Evolutionary conservation across 192 early-diverging fungal genomes (phyloP).

Genomic region (Coemansia sp.): DNA sequence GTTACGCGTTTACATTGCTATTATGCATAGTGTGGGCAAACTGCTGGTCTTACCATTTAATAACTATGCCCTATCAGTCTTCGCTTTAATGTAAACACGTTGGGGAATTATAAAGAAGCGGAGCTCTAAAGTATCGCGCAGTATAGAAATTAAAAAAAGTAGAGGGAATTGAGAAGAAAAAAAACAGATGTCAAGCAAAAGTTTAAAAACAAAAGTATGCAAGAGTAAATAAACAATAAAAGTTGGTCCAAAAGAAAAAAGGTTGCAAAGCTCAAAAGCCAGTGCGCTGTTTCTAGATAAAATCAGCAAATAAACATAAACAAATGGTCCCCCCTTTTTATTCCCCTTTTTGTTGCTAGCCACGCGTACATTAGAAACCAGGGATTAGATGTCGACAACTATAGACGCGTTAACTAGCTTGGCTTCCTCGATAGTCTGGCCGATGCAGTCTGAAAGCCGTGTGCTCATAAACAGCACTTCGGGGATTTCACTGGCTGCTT

Average conservation of each 20-base stretch:
- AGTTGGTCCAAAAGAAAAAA: not conserved
- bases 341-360: not conserved
- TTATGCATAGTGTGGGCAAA: no score
- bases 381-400: slow-evolving; percentile 39
- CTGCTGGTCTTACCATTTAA: slow-evolving; percentile 6
- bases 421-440: slow-evolving; percentile 72
- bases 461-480: slow-evolving; percentile 70
- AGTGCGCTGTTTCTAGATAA: not conserved
- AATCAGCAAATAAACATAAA: not conserved
- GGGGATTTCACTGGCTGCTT: slow-evolving; percentile 58
- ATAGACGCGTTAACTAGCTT: slow-evolving; percentile 63
- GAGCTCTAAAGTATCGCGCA: no score
- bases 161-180: not conserved
- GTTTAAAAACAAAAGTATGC: slow-evolving; percentile 11
- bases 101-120: slow-evolving; percentile 4
- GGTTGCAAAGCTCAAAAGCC: not conserved
- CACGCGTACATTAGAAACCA: slow-evolving; percentile 10
- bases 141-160: not conserved
- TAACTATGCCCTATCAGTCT: not conserved
- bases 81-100: slow-evolving; percentile 4
- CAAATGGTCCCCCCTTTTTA: slow-evolving; percentile 5
- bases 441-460: slow-evolving; percentile 63
- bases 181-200: slow-evolving; percentile 2
- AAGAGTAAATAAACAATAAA: not conserved
- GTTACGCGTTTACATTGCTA: not conserved